Base-by-base conservation (phyloP, 495 filamentous ascomycete species). In the Penicillium crystallinum region DNA sequence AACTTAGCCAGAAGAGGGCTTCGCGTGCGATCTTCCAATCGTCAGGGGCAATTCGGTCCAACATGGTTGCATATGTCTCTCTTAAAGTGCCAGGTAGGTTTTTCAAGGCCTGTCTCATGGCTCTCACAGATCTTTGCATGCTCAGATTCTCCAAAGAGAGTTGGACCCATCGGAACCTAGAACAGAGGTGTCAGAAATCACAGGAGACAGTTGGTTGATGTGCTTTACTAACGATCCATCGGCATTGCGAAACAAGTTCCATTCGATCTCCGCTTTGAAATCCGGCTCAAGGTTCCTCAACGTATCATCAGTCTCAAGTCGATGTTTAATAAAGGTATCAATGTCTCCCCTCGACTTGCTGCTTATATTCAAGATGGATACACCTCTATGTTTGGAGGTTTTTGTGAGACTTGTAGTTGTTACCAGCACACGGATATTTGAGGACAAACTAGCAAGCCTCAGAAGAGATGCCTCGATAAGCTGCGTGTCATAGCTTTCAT, bases 111-210 rank as follows among this genome's bases (percentile, higher is more conserved):
- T 54, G 22, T 30, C 48, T 54, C 54, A 63, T 63, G 29, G 57
- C 30, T 33, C 39, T 55, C 12, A 55, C 46, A 10, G 60, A 60
- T 53, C 60, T 23, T 21, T 63, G 53, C 6, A 46, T 6, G 11
- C 52, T 51, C 6, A 63, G 30, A 21, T 60, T 63, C 12, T 63
- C 60, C 19, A 63, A 21, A 6, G 60, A 63, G n/a, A 63, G 57
- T 31, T 63, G 60, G 3, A 56, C 50, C 60, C 60, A 63, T 25
- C 60, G 57, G 33, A 63, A 63, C 8, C 60, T 63, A 14, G 0
- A 10, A 22, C 2, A 25, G 0, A 18, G 34, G 54, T n/a, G 57
- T 44, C 23, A 14, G 19, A 19, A 12, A 31, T 2, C 0, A 15
- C 17, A 38, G 19, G 19, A 6, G 4, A 18, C 12, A 6, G n/a